Percentiles rank a stretch among this genome's conserved stretches.
Evolutionary conservation across 1,284 basidiomycete species (phyloP).

Genomic region (Cutaneotrichosporon mucoides): DNA sequence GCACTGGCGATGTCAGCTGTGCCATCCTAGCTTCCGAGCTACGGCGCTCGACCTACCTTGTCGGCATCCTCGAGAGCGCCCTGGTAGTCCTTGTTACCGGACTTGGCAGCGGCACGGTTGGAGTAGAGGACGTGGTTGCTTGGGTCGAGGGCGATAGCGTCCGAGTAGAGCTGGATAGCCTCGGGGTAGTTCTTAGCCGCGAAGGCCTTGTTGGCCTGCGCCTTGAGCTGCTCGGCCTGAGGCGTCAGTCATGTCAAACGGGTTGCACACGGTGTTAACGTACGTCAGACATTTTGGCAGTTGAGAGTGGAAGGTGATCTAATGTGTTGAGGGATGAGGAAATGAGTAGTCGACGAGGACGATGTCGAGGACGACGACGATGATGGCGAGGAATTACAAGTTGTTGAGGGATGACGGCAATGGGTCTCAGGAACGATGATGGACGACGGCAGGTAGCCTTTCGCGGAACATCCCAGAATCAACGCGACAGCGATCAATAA

Average conservation of each 20-base stretch:
- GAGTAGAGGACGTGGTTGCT: slow-evolving; percentile 86
- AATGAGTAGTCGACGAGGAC: background rate
- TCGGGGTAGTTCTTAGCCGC: slow-evolving; percentile 85
- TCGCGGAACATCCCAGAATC: slow-evolving; percentile 3
- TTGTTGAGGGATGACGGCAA: no score
- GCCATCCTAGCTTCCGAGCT: slow-evolving; percentile 47
- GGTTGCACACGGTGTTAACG: no score
- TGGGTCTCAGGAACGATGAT: background rate
- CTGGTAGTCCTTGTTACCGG: slow-evolving; percentile 72
- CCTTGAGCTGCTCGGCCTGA: slow-evolving; percentile 65
- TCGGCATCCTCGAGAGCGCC: slow-evolving; percentile 85
- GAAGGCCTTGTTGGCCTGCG: slow-evolving; percentile 94
- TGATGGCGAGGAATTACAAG: background rate
- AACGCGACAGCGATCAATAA: background rate
- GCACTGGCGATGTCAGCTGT: slow-evolving; percentile 36
- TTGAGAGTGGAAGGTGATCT: background rate
- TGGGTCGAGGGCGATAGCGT: slow-evolving; percentile 80
- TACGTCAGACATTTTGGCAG: background rate
- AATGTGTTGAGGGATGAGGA: background rate
- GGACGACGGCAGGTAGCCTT: background rate
- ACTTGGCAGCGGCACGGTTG: slow-evolving; percentile 85
- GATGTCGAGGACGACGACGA: background rate
- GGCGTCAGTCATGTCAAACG: background rate
- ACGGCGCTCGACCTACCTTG: slow-evolving; percentile 55
- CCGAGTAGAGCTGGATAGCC: slow-evolving; percentile 74